Conservation (phyloP, 345 rosid species). For the Salix caprea region DNA sequence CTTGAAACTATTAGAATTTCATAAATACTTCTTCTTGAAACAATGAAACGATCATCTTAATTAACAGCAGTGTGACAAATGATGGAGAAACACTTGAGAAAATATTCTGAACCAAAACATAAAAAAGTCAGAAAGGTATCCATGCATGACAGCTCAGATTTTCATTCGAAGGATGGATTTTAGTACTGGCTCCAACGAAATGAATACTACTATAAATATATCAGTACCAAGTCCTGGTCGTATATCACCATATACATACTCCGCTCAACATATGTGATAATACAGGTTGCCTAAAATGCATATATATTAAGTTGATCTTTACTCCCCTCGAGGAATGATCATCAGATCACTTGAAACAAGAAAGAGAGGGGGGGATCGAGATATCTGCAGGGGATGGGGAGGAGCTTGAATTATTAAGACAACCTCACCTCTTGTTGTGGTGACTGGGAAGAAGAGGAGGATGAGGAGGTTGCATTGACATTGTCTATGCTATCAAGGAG, state of each 20-base stretch:
- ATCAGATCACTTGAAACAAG: neutral
- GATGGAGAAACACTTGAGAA: neutral
- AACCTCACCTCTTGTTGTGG: slow-evolving; percentile 23
- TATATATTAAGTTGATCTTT: neutral
- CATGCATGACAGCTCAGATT: neutral
- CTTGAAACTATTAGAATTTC: neutral
- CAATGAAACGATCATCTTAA: neutral
- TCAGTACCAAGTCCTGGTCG: neutral
- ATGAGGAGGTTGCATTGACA: slow-evolving; percentile 4
- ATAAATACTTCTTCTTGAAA: neutral
- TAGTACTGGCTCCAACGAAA: neutral
- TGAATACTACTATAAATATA: neutral
- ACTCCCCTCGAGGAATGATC: neutral
- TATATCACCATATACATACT: neutral
- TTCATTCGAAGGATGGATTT: neutral
- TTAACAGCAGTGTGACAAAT: neutral
- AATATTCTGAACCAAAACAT: neutral
- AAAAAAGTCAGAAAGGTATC: neutral
- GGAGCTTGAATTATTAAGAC: neutral
- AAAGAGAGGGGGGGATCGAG: neutral
- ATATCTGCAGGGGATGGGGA: too few species aligned
- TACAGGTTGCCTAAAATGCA: neutral
- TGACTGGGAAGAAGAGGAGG: slow-evolving; percentile 18
- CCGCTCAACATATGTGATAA: neutral
- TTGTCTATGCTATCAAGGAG: slow-evolving; percentile 23